Percentiles rank a stretch among this genome's conserved stretches.
Evolutionary conservation across 148 eudicot genomes (phyloP).

Genomic region (Simmondsia chinensis): DNA sequence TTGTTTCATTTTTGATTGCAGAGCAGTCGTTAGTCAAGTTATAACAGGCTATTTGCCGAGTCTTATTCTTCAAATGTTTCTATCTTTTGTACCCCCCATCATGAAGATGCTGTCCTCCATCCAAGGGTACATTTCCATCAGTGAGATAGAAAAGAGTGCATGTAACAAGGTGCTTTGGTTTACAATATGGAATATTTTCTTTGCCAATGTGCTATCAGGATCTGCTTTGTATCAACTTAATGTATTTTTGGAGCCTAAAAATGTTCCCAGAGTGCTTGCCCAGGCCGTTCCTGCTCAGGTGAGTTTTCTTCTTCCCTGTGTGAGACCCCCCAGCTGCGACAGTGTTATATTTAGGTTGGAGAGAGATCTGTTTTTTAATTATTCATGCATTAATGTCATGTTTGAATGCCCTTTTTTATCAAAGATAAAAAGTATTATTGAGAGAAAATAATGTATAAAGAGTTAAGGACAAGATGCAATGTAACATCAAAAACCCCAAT

Average conservation of each 20-base stretch:
- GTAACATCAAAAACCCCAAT: too few species aligned
- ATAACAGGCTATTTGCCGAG: slow-evolving; percentile 91
- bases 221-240: slow-evolving; percentile 44
- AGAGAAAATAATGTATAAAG: too few species aligned
- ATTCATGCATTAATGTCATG: too few species aligned
- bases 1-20: slow-evolving; percentile 24
- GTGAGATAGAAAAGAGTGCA: slow-evolving; percentile 76
- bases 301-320: slow-evolving; percentile 7
- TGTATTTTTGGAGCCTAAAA: slow-evolving; percentile 56
- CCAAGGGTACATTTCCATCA: slow-evolving; percentile 65
- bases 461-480: too few species aligned
- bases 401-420: too few species aligned
- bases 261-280: slow-evolving; percentile 57
- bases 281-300: slow-evolving; percentile 82
- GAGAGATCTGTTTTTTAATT: too few species aligned
- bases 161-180: slow-evolving; percentile 65
- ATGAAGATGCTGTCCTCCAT: slow-evolving; percentile 70
- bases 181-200: slow-evolving; percentile 79
- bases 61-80: slow-evolving; percentile 64
- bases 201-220: slow-evolving; percentile 78
- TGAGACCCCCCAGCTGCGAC: too few species aligned
- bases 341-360: too few species aligned
- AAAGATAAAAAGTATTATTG: too few species aligned
- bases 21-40: slow-evolving; percentile 51
- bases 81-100: slow-evolving; percentile 50